Percentiles rank a stretch among this genome's conserved stretches.
Conservation (phyloP, 1,139 yeast genomes). For the Blastobotrys serpentis region DNA sequence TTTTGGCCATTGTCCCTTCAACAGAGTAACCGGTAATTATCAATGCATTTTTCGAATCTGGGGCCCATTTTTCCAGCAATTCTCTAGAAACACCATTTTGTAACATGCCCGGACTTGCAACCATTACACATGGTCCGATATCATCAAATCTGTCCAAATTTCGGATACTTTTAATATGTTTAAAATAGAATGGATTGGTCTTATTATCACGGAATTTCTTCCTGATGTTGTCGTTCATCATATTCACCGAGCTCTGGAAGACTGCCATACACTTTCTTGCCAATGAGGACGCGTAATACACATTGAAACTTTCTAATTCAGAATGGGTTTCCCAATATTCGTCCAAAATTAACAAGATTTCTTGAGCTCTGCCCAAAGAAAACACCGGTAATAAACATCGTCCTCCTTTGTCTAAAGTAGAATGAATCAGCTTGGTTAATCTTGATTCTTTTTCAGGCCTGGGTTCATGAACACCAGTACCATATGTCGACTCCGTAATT, state of each 20-base stretch:
- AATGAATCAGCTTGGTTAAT: conserved; percentile 76
- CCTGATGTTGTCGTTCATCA: conserved; percentile 92
- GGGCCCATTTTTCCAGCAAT: conserved; percentile 92
- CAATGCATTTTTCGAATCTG: conserved; percentile 86
- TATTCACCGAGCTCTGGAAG: conserved; percentile 91
- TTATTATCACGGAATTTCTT: conserved; percentile 72
- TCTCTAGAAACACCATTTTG: conserved; percentile 95
- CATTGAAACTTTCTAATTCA: conserved; percentile 77
- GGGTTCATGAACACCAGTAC: conserved; percentile 96
- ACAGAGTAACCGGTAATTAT: conserved; percentile 95
- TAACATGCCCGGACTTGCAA: conserved; percentile 97
- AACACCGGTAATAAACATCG: conserved; percentile 90
- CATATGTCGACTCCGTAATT: conserved; percentile 94
- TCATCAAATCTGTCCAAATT: conserved; percentile 85
- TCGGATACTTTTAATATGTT: conserved; percentile 75
- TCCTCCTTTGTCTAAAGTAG: conserved; percentile 86
- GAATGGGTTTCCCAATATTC: conserved; percentile 90
- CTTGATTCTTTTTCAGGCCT: conserved; percentile 79
- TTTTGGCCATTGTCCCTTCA: conserved; percentile 97
- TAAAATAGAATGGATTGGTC: conserved; percentile 86
- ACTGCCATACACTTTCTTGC: conserved; percentile 98
- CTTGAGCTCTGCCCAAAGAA: conserved; percentile 97
- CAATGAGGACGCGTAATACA: conserved; percentile 87
- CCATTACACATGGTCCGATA: conserved; percentile 91
- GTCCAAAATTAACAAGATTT: conserved; percentile 79